These are phyloP conservation scores for Dinochytrium kinnereticum DNA, from an alignment of 371 early-diverging fungal species.

Conservation along the genomic window DNA sequence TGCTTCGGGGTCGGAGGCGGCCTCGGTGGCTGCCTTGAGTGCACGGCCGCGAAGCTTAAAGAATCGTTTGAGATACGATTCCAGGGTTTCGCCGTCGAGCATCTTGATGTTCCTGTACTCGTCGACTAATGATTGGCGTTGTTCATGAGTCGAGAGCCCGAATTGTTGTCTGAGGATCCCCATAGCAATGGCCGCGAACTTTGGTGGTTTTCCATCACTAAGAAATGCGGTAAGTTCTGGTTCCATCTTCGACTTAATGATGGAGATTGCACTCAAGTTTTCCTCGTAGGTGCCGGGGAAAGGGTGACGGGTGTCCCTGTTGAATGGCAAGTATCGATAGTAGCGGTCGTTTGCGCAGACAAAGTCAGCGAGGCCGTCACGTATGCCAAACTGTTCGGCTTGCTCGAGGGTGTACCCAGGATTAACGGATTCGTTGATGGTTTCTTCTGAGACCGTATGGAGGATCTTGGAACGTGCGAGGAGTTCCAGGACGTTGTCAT, in stretches of 20 bases:
- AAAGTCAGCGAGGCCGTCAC: background rate
- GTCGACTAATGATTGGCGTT: background rate
- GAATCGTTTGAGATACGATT: slow-evolving; percentile 2
- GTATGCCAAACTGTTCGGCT: background rate
- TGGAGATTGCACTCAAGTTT: background rate
- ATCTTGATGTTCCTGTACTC: background rate
- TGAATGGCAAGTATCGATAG: background rate
- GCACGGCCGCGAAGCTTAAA: background rate
- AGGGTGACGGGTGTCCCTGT: background rate
- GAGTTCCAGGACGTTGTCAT: background rate
- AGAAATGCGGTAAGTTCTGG: background rate
- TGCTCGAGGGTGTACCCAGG: background rate
- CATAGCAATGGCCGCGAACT: background rate
- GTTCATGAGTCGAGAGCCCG: background rate
- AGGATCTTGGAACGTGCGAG: background rate
- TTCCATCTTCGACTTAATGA: background rate
- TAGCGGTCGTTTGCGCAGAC: background rate
- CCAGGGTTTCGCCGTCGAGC: slow-evolving; percentile 1
- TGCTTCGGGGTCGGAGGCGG: background rate
- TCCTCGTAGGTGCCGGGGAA: background rate
- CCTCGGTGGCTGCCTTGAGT: background rate
- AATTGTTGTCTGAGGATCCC: background rate
- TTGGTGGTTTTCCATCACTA: background rate
- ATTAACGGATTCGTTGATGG: background rate
- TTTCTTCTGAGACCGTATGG: background rate